A percentile compares a stretch with the other conserved stretches of the same genome.
Conservation (phyloP, 208 protist species). For the Leishmania amazonensis region DNA sequence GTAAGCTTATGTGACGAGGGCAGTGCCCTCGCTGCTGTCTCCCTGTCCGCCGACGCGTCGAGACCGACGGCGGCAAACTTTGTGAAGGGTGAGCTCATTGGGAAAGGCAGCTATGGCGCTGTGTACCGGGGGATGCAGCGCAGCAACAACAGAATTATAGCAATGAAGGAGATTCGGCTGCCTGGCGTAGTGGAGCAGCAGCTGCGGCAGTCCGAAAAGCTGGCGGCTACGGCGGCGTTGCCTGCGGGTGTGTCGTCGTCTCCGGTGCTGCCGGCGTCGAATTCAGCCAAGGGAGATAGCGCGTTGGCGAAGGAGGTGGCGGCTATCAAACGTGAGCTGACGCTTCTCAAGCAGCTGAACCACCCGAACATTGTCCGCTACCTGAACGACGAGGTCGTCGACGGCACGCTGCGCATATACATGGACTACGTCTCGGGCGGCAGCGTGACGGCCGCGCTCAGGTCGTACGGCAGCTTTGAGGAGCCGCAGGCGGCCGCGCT, state of each 20-base stretch:
- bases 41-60: constrained; percentile 2
- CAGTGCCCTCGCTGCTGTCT: neutral
- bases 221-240: neutral
- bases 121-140: constrained; percentile 88
- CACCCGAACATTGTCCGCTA: constrained; percentile 94
- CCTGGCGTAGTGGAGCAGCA: constrained; percentile 15
- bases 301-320: constrained; percentile 31
- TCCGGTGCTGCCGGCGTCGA: neutral
- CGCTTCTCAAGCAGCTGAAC: constrained; percentile 72
- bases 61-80: constrained; percentile 49
- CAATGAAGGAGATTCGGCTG: constrained; percentile 88
- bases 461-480: constrained; percentile 75
- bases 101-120: constrained; percentile 85
- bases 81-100: constrained; percentile 76
- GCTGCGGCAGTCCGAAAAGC: neutral
- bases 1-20: constrained; percentile 18
- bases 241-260: constrained; percentile 2
- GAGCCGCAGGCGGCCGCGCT: constrained; percentile 77
- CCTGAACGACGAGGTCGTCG: constrained; percentile 78
- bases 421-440: constrained; percentile 93
- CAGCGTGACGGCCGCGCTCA: constrained; percentile 81
- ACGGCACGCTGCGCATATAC: constrained; percentile 86
- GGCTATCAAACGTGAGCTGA: constrained; percentile 70
- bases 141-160: constrained; percentile 87
- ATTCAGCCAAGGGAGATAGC: neutral